Percentiles rank a stretch among this genome's conserved stretches.
Evolutionary conservation across 2,329 filamentous ascomycete genomes (phyloP).

Genomic region (Elsinoe ampelina): DNA sequence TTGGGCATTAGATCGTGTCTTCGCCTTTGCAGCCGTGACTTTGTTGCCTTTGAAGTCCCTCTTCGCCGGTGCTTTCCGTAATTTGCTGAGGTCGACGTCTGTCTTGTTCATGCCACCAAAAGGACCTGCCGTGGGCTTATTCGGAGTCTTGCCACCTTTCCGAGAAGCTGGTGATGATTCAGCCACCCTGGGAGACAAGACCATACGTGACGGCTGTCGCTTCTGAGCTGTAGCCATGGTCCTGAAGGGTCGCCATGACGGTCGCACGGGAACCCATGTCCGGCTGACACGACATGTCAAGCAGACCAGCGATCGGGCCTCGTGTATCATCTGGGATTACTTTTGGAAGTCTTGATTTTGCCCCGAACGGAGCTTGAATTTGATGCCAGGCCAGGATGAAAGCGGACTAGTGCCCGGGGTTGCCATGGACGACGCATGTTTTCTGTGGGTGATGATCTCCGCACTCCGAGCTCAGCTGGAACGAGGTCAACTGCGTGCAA

Average conservation of each 20-base stretch:
- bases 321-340: slow-evolving; percentile 3
- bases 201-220: slow-evolving; percentile 42
- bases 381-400: not conserved
- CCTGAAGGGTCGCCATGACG: slow-evolving; percentile 31
- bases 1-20: slow-evolving; percentile 33
- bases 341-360: slow-evolving; percentile 1
- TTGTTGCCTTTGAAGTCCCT: slow-evolving; percentile 24
- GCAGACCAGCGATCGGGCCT: not conserved
- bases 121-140: slow-evolving; percentile 42
- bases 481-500: not conserved
- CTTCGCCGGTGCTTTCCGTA: slow-evolving; percentile 33
- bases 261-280: not conserved
- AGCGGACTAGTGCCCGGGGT: not conserved
- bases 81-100: slow-evolving; percentile 34
- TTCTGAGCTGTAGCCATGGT: slow-evolving; percentile 34
- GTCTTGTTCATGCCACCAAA: slow-evolving; percentile 53
- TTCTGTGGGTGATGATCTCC: not conserved
- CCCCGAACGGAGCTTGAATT: not conserved
- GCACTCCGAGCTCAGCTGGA: slow-evolving; percentile 5
- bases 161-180: slow-evolving; percentile 22
- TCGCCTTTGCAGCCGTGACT: slow-evolving; percentile 37
- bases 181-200: slow-evolving; percentile 38
- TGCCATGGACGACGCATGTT: slow-evolving; percentile 7
- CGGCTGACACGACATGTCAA: slow-evolving; percentile 2
- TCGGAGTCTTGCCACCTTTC: slow-evolving; percentile 29